Percentiles rank a stretch among this genome's conserved stretches.
Conservation (phyloP, 1,139 yeast genomes). For the Saccharomyces hybrid region DNA sequence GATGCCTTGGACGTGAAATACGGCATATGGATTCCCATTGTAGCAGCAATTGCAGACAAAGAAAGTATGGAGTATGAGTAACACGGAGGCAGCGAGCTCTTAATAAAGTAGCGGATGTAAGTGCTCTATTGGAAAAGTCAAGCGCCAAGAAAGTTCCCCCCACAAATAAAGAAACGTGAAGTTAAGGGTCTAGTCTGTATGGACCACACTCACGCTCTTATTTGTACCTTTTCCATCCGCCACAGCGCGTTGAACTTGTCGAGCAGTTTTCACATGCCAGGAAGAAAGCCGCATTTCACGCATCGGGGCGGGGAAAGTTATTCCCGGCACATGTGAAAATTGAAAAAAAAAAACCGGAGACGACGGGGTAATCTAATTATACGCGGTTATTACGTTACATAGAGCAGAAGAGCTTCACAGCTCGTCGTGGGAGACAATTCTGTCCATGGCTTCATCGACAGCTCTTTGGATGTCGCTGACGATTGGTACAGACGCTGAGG, state of each 20-base stretch:
- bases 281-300: background rate
- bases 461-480: conserved; percentile 13
- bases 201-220: too few relatives aligned
- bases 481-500: background rate
- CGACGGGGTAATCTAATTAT: background rate
- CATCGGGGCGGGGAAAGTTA: background rate
- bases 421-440: conserved; percentile 23
- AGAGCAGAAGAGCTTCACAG: conserved; percentile 8
- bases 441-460: conserved; percentile 23
- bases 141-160: too few relatives aligned
- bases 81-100: too few relatives aligned
- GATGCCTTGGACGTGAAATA: background rate
- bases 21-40: background rate
- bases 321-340: background rate
- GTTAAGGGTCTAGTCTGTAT: too few relatives aligned
- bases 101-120: too few relatives aligned
- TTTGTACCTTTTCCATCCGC: background rate
- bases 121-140: too few relatives aligned
- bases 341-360: background rate
- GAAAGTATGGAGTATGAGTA: background rate
- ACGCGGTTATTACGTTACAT: background rate
- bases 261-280: conserved; percentile 1
- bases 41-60: background rate
- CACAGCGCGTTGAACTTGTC: background rate
- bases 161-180: too few relatives aligned